Conservation (phyloP, 139 green algal genomes). For the Spirogloea muscicola region DNA sequence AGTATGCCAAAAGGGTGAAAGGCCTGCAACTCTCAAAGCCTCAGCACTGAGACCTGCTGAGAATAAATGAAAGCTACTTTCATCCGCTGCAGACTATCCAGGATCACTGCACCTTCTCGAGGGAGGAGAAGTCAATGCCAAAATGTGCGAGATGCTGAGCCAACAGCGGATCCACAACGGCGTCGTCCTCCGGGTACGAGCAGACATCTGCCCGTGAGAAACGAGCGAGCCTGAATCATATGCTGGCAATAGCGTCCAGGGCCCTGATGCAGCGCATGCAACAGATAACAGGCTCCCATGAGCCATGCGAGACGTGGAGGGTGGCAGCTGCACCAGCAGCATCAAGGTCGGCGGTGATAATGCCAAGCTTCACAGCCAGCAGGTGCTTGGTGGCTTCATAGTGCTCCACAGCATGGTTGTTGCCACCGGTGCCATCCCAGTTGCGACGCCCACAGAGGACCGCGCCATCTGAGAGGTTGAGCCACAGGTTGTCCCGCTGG, state of each 20-base stretch:
- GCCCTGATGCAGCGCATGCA: too few relatives aligned
- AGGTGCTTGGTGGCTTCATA: constrained; percentile 88
- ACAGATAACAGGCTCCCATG: too few relatives aligned
- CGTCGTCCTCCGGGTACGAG: constrained; percentile 91
- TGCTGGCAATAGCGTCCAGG: too few relatives aligned
- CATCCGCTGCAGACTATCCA: too few relatives aligned
- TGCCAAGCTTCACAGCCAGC: constrained; percentile 96
- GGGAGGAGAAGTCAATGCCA: constrained; percentile 96
- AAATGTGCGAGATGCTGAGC: constrained; percentile 87
- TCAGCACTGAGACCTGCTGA: too few relatives aligned
- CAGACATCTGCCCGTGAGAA: constrained; percentile 88
- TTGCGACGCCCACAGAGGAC: constrained; percentile 83
- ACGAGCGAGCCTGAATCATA: too few relatives aligned
- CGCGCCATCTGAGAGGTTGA: constrained; percentile 92
- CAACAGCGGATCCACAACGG: constrained; percentile 87
- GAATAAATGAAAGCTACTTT: too few relatives aligned
- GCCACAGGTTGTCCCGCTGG: constrained; percentile 92
- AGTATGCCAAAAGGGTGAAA: too few relatives aligned
- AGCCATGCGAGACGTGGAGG: too few relatives aligned
- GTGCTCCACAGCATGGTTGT: constrained; percentile 83
- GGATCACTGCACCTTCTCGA: constrained; percentile 91
- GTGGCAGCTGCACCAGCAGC: constrained; percentile 13
- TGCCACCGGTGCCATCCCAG: constrained; percentile 79
- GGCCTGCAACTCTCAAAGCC: too few relatives aligned
- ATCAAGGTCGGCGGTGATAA: constrained; percentile 75